phyloP scores from a whole-genome alignment of 768 basidiomycete genomes.

The Cyclocybe aegerita region DNA sequence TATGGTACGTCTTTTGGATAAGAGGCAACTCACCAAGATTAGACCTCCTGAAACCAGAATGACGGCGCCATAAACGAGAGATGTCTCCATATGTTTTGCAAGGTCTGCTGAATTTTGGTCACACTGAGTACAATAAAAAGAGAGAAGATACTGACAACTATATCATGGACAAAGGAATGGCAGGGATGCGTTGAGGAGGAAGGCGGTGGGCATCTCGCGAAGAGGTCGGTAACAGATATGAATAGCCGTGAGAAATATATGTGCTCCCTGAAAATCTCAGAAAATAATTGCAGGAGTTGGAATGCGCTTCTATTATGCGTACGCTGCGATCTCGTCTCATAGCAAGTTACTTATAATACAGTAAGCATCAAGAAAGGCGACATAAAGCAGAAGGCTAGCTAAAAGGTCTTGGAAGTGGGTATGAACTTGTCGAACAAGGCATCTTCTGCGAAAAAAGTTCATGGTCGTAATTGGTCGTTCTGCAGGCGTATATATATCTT shows the following conservation, averaged over 20 bases:
- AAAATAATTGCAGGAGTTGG: constrained; percentile 3
- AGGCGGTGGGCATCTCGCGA: constrained; percentile 10
- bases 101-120: not conserved
- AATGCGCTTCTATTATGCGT: not conserved
- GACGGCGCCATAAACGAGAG: constrained; percentile 37
- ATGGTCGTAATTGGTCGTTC: too few relatives aligned
- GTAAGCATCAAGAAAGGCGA: constrained; percentile 9
- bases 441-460: not conserved
- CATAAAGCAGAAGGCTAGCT: constrained; percentile 1
- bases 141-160: constrained; percentile 10
- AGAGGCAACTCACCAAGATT: constrained; percentile 34
- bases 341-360: constrained; percentile 19
- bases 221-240: not conserved
- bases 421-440: constrained; percentile 4
- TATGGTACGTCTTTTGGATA: constrained; percentile 1
- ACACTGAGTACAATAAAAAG: not conserved
- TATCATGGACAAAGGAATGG: constrained; percentile 17
- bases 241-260: constrained; percentile 3
- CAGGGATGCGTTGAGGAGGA: constrained; percentile 1
- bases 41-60: constrained; percentile 29
- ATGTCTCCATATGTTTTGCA: constrained; percentile 19
- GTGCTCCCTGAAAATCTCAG: constrained; percentile 4
- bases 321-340: not conserved
- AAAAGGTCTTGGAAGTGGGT: not conserved
- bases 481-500: too few relatives aligned